phyloP scores from a whole-genome alignment of 306 rosid species.

The Prunus padus region DNA sequence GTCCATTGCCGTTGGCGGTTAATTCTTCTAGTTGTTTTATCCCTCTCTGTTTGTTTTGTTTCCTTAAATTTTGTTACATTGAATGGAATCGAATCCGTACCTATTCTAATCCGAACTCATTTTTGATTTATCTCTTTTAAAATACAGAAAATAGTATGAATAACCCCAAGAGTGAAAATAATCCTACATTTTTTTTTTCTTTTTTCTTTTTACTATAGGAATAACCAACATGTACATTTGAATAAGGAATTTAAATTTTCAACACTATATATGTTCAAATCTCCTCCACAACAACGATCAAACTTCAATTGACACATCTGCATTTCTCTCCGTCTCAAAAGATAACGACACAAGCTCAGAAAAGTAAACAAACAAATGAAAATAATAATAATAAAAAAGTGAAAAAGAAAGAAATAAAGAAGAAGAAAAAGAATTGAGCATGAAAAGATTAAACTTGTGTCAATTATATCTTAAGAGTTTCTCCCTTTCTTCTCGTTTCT shows the following conservation, averaged over 20 bases:
- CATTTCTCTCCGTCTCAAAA: not conserved
- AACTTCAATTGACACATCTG: not conserved
- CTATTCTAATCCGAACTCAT: no score
- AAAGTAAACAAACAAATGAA: not conserved
- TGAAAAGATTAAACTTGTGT: not conserved
- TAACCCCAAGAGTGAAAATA: not conserved
- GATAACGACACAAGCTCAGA: not conserved
- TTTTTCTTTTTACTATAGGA: not conserved
- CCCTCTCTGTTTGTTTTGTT: no score
- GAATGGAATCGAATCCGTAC: no score
- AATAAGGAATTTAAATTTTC: not conserved
- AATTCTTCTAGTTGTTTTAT: no score
- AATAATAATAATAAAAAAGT: not conserved
- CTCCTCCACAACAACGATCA: not conserved
- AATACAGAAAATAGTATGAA: not conserved
- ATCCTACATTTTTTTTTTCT: no score
- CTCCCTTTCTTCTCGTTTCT: constrained; percentile 31
- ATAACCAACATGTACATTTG: not conserved
- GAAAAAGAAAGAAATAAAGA: not conserved
- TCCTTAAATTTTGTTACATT: no score
- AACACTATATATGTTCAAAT: constrained; percentile 2
- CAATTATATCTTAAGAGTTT: not conserved
- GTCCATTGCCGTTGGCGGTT: no score
- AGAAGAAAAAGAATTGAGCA: not conserved
- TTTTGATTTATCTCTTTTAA: not conserved